A percentile compares a stretch with the other conserved stretches of the same genome.
Evolutionary conservation across 2,329 filamentous ascomycete genomes (phyloP).

Genomic region (Penicillium sp.): DNA sequence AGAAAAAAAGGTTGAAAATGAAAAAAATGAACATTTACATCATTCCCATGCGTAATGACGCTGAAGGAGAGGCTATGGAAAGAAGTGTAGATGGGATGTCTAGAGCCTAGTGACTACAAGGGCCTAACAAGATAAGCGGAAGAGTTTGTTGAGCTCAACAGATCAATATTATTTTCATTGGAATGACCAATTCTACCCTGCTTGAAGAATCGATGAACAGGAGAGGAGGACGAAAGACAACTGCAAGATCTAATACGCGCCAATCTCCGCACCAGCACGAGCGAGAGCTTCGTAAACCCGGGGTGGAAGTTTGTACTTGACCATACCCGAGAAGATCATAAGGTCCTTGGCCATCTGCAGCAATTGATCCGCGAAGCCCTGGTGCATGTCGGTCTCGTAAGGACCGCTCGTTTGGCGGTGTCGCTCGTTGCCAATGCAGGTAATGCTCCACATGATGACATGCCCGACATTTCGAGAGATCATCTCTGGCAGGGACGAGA

Average conservation of each 20-base stretch:
- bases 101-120: no score
- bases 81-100: no score
- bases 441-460: conserved; percentile 87
- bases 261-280: conserved; percentile 65
- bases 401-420: conserved; percentile 63
- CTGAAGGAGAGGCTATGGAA: no score
- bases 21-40: no score
- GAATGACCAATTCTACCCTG: no score
- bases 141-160: no score
- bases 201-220: no score
- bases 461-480: conserved; percentile 87
- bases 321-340: conserved; percentile 88
- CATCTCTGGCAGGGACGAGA: conserved; percentile 69
- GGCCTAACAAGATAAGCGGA: no score
- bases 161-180: no score
- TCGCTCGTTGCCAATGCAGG: conserved; percentile 74
- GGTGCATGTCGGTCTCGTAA: conserved; percentile 55
- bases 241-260: conserved; percentile 29
- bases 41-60: no score
- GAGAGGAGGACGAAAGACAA: conserved; percentile 1
- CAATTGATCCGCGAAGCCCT: conserved; percentile 59
- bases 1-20: no score
- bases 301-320: conserved; percentile 83
- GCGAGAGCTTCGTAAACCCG: conserved; percentile 84
- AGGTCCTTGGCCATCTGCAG: conserved; percentile 79